Conservation (phyloP, 768 basidiomycete species). For the Filobasidium floriforme region DNA sequence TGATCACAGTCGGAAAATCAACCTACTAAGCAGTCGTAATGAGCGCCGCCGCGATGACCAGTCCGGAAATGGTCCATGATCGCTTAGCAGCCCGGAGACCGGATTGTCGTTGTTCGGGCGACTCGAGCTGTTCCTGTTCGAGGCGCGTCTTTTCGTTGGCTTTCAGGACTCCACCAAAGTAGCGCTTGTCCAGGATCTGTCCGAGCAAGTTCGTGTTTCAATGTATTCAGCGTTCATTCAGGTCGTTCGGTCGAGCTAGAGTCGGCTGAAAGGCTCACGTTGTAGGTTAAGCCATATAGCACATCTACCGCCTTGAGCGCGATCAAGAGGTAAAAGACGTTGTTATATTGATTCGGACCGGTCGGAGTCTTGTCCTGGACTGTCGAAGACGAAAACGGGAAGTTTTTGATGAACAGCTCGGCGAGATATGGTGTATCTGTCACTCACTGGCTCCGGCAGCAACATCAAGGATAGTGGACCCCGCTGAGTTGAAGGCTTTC, state of each 20-base stretch:
- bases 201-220: neutral
- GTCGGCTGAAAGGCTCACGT: neutral
- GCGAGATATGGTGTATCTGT: neutral
- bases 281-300: conserved; percentile 11
- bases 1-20: neutral
- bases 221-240: neutral
- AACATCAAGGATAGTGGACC: conserved; percentile 35
- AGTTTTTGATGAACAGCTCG: neutral
- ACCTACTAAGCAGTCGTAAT: conserved; percentile 15
- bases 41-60: conserved; percentile 5
- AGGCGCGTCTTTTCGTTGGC: conserved; percentile 10
- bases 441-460: conserved; percentile 37
- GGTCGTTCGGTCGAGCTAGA: neutral
- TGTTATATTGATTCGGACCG: conserved; percentile 31
- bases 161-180: conserved; percentile 16
- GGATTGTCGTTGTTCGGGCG: conserved; percentile 2
- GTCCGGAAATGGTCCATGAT: conserved; percentile 11
- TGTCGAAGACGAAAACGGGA: neutral
- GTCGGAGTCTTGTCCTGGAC: conserved; percentile 15
- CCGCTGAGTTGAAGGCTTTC: conserved; percentile 37
- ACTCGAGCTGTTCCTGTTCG: conserved; percentile 6
- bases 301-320: conserved; percentile 29
- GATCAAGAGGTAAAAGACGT: conserved; percentile 40
- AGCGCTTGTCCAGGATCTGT: conserved; percentile 12
- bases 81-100: conserved; percentile 6